Percentiles rank a stretch among this genome's conserved stretches.
phyloP scores from a whole-genome alignment of 2,329 filamentous ascomycete species.

The Phaeomoniella chlamydospora region DNA sequence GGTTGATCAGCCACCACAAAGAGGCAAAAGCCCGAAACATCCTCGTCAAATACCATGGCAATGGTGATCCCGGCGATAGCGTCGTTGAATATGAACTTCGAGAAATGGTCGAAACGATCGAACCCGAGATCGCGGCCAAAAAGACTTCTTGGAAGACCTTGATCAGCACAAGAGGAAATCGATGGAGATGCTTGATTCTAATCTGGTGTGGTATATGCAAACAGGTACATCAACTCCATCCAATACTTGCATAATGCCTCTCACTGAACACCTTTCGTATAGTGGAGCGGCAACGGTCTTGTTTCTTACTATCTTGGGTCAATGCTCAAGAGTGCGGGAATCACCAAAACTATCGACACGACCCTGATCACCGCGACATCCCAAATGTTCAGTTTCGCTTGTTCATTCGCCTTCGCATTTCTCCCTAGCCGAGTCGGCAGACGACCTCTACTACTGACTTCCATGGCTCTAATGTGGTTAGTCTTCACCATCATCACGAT shows the following conservation, averaged over 20 bases:
- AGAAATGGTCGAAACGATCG: neutral
- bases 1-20: neutral
- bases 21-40: neutral
- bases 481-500: neutral
- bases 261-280: too few relatives aligned
- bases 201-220: too few relatives aligned
- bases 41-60: neutral
- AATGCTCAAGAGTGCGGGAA: neutral
- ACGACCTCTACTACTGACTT: neutral
- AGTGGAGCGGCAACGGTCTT: neutral
- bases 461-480: neutral
- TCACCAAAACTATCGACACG: neutral
- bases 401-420: neutral
- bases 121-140: neutral
- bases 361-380: neutral
- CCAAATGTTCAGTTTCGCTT: neutral
- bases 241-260: too few relatives aligned
- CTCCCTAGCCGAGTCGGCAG: neutral
- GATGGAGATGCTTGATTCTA: neutral
- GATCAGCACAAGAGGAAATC: neutral
- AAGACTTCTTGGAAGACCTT: neutral
- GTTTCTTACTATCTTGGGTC: neutral
- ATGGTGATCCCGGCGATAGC: neutral
- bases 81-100: neutral
- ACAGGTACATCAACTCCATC: too few relatives aligned